phyloP scores from a whole-genome alignment of 139 green algal species.

The Auxenochlorella protothecoides region DNA sequence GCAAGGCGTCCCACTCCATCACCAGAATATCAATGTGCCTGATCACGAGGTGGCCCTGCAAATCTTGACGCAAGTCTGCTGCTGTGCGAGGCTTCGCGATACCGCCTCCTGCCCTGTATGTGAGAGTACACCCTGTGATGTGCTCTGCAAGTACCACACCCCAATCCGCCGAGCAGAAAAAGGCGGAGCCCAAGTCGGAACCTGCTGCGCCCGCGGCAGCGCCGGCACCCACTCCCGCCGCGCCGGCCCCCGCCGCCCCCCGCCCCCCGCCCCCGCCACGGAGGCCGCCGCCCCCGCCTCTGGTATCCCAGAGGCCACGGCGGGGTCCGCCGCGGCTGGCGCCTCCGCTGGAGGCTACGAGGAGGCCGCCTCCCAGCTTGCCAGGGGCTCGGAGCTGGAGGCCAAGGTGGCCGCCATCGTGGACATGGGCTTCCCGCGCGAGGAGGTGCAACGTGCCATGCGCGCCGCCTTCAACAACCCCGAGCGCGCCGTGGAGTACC shows the following conservation, averaged over 20 bases:
- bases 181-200: slow-evolving; percentile 3
- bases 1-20: too few relatives aligned
- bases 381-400: slow-evolving; percentile 60
- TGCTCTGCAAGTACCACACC: not conserved
- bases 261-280: slow-evolving; percentile 20
- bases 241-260: slow-evolving; percentile 4
- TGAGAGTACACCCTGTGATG: too few relatives aligned
- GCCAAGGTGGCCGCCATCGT: slow-evolving; percentile 50
- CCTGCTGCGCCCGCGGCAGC: slow-evolving; percentile 1
- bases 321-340: slow-evolving; percentile 1
- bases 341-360: slow-evolving; percentile 21
- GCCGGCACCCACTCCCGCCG: slow-evolving; percentile 1
- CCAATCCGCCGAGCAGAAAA: slow-evolving; percentile 20
- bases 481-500: slow-evolving; percentile 97
- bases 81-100: too few relatives aligned
- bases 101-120: too few relatives aligned
- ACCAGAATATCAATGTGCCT: too few relatives aligned
- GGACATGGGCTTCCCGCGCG: slow-evolving; percentile 88
- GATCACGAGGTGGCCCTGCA: too few relatives aligned
- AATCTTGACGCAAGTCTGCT: too few relatives aligned
- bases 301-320: slow-evolving; percentile 17
- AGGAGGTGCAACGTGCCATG: slow-evolving; percentile 75
- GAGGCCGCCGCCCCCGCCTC: slow-evolving; percentile 9
- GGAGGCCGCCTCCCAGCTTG: slow-evolving; percentile 52
- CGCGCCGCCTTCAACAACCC: slow-evolving; percentile 98